Conservation (phyloP, 495 filamentous ascomycete genomes). For the Viridothelium virens region DNA sequence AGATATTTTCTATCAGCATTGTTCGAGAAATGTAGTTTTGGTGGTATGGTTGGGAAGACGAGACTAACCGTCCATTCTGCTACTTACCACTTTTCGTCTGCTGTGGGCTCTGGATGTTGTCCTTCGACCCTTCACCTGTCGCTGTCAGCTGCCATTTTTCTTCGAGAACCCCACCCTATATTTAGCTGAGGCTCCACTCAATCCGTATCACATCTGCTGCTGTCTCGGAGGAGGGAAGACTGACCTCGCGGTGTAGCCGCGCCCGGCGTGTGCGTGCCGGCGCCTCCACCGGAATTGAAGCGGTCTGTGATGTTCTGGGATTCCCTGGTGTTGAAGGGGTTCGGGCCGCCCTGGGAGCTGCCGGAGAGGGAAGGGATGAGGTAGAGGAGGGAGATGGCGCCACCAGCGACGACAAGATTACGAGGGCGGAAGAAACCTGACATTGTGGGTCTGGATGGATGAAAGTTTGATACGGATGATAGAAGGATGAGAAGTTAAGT, state of each 20-base stretch:
- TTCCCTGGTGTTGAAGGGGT: not conserved
- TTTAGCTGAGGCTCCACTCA: no score
- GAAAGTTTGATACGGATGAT: not conserved
- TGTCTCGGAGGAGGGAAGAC: not conserved
- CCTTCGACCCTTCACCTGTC: not conserved
- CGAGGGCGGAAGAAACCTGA: slow-evolving; percentile 10
- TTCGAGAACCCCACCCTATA: no score
- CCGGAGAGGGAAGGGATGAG: not conserved
- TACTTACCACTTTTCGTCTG: slow-evolving; percentile 2
- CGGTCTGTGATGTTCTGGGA: slow-evolving; percentile 5
- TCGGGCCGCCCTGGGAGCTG: not conserved
- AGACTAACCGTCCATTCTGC: not conserved
- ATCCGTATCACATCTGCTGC: not conserved
- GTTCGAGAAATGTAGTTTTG: no score
- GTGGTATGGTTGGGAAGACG: not conserved
- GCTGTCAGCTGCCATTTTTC: not conserved
- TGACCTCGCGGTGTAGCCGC: not conserved
- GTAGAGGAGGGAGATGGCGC: slow-evolving; percentile 8
- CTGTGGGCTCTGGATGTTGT: not conserved
- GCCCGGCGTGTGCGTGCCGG: not conserved
- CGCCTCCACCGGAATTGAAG: not conserved
- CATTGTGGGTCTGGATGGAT: not conserved
- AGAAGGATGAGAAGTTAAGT: not conserved
- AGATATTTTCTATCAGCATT: no score
- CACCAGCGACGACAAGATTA: slow-evolving; percentile 2